Evolutionary conservation across 1,284 basidiomycete species (phyloP).

Genomic region (Sparassis latifolia): DNA sequence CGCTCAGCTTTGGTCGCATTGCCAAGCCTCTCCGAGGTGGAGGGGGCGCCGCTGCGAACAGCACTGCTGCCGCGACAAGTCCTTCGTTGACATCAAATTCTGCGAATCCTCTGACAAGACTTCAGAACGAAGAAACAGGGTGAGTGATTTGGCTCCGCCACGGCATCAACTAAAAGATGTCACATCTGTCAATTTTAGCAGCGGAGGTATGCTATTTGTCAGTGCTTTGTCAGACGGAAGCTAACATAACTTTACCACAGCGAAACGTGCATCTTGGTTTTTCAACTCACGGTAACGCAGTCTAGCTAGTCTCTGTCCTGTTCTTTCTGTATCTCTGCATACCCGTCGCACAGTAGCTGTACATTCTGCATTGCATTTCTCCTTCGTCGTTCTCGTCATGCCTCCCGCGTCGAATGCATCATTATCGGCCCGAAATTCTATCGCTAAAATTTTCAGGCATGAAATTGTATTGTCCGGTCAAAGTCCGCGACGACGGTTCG

Average conservation of each 20-base stretch:
- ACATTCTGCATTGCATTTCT: slow-evolving; percentile 33
- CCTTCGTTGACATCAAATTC: slow-evolving; percentile 41
- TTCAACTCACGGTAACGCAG: slow-evolving; percentile 65
- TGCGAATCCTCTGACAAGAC: slow-evolving; percentile 55
- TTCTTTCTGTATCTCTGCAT: slow-evolving; percentile 15
- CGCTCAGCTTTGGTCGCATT: slow-evolving; percentile 86
- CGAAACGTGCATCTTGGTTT: slow-evolving; percentile 85
- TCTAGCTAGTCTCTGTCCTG: slow-evolving; percentile 4
- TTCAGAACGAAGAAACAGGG: slow-evolving; percentile 79
- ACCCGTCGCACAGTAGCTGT: slow-evolving; percentile 26
- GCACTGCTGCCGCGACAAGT: slow-evolving; percentile 27
- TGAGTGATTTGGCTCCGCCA: slow-evolving; percentile 34
- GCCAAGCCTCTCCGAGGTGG: slow-evolving; percentile 95
- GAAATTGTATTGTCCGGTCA: background rate
- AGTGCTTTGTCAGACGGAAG: slow-evolving; percentile 1
- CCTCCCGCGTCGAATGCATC: slow-evolving; percentile 24
- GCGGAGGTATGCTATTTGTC: slow-evolving; percentile 22
- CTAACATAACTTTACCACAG: slow-evolving; percentile 31
- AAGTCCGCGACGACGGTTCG: no score
- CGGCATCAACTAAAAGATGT: slow-evolving; percentile 3
- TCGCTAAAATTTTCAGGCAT: slow-evolving; percentile 3
- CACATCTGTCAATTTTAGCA: slow-evolving; percentile 16
- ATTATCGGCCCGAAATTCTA: slow-evolving; percentile 4
- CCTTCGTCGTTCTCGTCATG: slow-evolving; percentile 17
- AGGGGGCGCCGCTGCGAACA: slow-evolving; percentile 52